Evolutionary conservation across 495 filamentous ascomycete species (phyloP).

Genomic region (Thermochaetoides thermophila): DNA sequence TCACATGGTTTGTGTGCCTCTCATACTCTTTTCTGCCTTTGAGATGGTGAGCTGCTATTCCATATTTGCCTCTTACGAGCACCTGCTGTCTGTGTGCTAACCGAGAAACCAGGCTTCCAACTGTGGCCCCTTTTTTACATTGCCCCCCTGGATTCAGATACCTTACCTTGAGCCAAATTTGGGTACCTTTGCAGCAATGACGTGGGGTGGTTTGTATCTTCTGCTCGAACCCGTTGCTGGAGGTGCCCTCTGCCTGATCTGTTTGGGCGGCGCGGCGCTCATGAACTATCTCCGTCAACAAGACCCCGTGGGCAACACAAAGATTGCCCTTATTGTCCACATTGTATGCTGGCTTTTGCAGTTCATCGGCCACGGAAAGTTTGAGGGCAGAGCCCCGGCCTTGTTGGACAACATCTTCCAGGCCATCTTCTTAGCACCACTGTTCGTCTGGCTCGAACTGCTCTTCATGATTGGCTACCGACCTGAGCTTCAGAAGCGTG

Average conservation of each 20-base stretch:
- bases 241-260: slow-evolving; percentile 50
- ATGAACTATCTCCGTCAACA: slow-evolving; percentile 57
- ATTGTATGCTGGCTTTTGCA: slow-evolving; percentile 71
- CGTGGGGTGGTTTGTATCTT: slow-evolving; percentile 67
- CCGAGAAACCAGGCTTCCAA: slow-evolving; percentile 51
- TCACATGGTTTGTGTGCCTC: slow-evolving; percentile 78
- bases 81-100: slow-evolving; percentile 3
- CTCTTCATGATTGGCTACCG: slow-evolving; percentile 86
- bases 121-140: slow-evolving; percentile 50
- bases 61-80: background rate
- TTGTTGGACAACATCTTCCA: slow-evolving; percentile 82
- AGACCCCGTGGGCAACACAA: slow-evolving; percentile 52
- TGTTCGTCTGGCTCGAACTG: slow-evolving; percentile 95
- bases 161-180: slow-evolving; percentile 69
- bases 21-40: slow-evolving; percentile 66
- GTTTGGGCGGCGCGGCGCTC: slow-evolving; percentile 56
- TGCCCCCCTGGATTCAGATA: slow-evolving; percentile 54
- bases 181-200: slow-evolving; percentile 55
- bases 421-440: slow-evolving; percentile 84
- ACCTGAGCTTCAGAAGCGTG: slow-evolving; percentile 63
- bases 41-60: slow-evolving; percentile 45
- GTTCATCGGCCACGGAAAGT: slow-evolving; percentile 83
- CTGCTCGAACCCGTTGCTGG: slow-evolving; percentile 91
- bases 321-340: slow-evolving; percentile 52
- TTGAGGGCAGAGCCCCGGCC: slow-evolving; percentile 78